These are phyloP conservation scores for Neocucurbitaria cava DNA, from an alignment of 2,329 filamentous ascomycete species.

Conservation along the genomic window DNA sequence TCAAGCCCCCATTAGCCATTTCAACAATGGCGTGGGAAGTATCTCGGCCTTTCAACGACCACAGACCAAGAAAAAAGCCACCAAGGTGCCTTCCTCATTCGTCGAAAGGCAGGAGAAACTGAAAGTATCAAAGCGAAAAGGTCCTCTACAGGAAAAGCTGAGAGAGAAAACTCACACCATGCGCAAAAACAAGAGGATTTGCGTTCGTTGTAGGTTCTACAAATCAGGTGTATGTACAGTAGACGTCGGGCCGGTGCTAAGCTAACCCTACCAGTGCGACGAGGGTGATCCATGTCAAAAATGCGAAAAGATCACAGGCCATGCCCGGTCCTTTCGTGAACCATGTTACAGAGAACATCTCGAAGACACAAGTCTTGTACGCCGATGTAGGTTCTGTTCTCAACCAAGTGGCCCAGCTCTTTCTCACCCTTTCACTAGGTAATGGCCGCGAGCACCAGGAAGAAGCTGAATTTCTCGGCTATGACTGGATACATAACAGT, in stretches of 20 bases:
- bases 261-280: conserved; percentile 36
- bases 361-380: conserved; percentile 40
- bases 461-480: conserved; percentile 40
- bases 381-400: conserved; percentile 33
- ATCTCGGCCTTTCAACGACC: conserved; percentile 19
- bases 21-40: conserved; percentile 4
- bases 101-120: conserved; percentile 42
- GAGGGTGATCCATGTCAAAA: conserved; percentile 41
- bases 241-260: neutral
- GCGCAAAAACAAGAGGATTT: conserved; percentile 43
- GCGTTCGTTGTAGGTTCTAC: conserved; percentile 46
- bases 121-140: conserved; percentile 42
- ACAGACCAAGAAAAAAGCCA: conserved; percentile 31
- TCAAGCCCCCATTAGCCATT: conserved; percentile 12
- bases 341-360: conserved; percentile 44
- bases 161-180: conserved; percentile 44
- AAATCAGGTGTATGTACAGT: conserved; percentile 36
- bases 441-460: conserved; percentile 47
- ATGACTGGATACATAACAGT: conserved; percentile 37
- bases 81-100: conserved; percentile 43
- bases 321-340: conserved; percentile 41
- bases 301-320: conserved; percentile 38
- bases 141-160: conserved; percentile 34
- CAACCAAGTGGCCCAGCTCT: neutral
- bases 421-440: conserved; percentile 28